Evolutionary conservation across 768 basidiomycete genomes (phyloP), one percentile per base, ranked within the genome.

Genomic region (Trametes sanguinea): DNA sequence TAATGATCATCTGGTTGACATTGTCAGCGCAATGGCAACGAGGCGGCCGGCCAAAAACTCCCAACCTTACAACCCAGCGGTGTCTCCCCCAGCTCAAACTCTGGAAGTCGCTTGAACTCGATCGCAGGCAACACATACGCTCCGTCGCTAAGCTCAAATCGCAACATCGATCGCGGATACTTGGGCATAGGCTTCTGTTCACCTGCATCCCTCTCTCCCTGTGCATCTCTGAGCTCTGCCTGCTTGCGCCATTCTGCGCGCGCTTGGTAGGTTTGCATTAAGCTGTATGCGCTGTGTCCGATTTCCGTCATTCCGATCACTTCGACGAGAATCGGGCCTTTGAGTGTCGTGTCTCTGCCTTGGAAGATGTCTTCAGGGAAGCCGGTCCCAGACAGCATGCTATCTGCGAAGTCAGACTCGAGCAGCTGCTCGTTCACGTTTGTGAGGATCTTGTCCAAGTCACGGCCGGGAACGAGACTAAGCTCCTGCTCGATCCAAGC

Each of bases 81-180:
- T 0, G 94, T 96, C 17, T 81, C 83, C 7, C 89, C 91, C 16
- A 98, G 79, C 51, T 80, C 80, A 17, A 98, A 65, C 46, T 84
- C 79, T 1, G 84, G 82, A 32, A 97, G 71, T 27, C 79, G 75
- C 55, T 82, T 83, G 65, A 88, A 93, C 70, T 98, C 95, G 64
- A 95, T 86, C 2, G 90, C 95, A 39, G 81, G 80, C 35, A 95
- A 72, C 3, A 75, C 80, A 2, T 78, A 81, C 13, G 76, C 72
- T n/a, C 95, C 95, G 71, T 98, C 95, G 54, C 84, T 87, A 53
- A 97, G 73, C 65, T 87, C 80, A 32, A 97, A 79, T 46, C 76
- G 81, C 58, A 97, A 78, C 86, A 92, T 94, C 33, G 86, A 83
- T 54, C 93, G 76, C 3, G 93, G 86, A 73, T 94, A 98, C 58